Base-by-base conservation (phyloP, 2,329 filamentous ascomycete genomes). In the Didymella segeticola region DNA sequence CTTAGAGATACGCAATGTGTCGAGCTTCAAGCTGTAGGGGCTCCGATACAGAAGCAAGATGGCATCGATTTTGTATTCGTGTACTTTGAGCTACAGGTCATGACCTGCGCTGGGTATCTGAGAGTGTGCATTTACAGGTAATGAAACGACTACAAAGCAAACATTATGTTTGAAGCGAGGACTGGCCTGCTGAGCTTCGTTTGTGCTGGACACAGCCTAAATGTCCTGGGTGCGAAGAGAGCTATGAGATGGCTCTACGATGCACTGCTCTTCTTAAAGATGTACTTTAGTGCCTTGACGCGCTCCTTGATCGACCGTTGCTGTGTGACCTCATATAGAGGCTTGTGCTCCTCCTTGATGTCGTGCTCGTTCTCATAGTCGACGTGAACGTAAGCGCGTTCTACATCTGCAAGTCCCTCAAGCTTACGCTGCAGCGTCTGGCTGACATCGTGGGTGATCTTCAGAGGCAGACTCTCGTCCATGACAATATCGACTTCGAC, bases 401-500 rank as follows among this genome's bases (percentile, higher is more conserved):
- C 73, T 10, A 76, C 73, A 52, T 74, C 69, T 12, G 71, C 70
- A 38, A 76, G 70, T 22, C 71, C 71, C 72, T 87, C 85, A 11
- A 86, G 76, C 71, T 86, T 87, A 37, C 84, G 78, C 70, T 86
- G 84, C 43, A 87, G 68, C 9, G 79, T 78, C 67, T 87, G 84
- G 19, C 81, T 82, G 22, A 87, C 81, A 58, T 87, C 84, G 60
- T 87, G 84, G 2, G 83, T 83, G 45, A 85, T 74, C 54, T 79
- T 82, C 22, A 86, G 74, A 6, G 81, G 82, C 2, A 80, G 76
- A 4, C 78, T 73, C 56, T 81, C 81, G 62, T 85, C 80, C 77
- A 87, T 84, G 43, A 87, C 79, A 45, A 87, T 79, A 61, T 87
- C 84, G 4, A 87, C 80, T 61, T 87, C 84, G 15, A 86, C 84